Evolutionary conservation across 2,329 filamentous ascomycete genomes (phyloP).

Genomic region (Orbilia quercus): DNA sequence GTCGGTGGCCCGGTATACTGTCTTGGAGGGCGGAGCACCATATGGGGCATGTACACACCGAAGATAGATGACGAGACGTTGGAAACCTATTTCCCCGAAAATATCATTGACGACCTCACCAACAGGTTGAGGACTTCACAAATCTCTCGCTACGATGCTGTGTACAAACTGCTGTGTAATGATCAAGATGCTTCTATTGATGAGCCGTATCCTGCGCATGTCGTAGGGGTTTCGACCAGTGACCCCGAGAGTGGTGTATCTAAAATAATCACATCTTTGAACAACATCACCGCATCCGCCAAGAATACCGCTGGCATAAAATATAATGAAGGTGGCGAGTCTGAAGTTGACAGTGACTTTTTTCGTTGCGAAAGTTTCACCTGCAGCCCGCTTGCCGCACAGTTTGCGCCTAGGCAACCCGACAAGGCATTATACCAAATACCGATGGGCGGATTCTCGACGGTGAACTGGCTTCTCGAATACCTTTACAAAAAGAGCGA

Average conservation of each 20-base stretch:
- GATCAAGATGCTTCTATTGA: background rate
- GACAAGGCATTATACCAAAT: constrained; percentile 1
- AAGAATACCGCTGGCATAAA: too few species aligned
- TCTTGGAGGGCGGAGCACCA: constrained; percentile 20
- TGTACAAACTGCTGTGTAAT: background rate
- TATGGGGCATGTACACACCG: constrained; percentile 24
- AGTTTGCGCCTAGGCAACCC: background rate
- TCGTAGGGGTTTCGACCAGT: too few species aligned
- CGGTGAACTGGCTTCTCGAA: constrained; percentile 11
- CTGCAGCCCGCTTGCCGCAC: constrained; percentile 2
- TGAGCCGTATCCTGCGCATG: background rate
- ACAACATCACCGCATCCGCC: background rate
- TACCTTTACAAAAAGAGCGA: constrained; percentile 13
- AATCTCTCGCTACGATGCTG: constrained; percentile 8
- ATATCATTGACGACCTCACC: constrained; percentile 7
- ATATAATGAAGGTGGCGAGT: too few species aligned
- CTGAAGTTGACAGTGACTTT: too few species aligned
- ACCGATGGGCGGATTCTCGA: constrained; percentile 12
- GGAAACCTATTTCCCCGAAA: background rate
- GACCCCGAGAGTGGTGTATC: too few species aligned
- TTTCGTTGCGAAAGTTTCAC: background rate
- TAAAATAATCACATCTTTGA: background rate
- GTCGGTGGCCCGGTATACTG: constrained; percentile 16
- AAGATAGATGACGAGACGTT: background rate
- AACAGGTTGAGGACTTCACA: background rate